These are phyloP conservation scores for Triticum dicoccoides DNA, from an alignment of 176 grass and related monocot species.

Conservation along the genomic window DNA sequence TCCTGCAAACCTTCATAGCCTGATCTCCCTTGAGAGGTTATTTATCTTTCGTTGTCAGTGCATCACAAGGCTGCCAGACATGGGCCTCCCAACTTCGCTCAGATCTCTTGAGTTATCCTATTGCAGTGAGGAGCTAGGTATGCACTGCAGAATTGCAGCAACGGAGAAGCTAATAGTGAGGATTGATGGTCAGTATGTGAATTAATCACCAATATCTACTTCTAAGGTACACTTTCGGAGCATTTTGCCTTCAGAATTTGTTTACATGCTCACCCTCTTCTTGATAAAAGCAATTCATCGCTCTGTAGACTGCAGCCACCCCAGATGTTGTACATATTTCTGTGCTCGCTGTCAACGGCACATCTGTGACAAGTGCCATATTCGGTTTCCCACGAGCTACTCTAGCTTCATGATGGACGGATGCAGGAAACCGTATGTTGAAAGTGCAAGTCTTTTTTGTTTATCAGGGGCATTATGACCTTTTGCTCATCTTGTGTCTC, in stretches of 20 bases:
- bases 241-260: neutral
- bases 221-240: neutral
- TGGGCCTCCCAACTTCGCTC: slow-evolving; percentile 11
- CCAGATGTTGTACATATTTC: neutral
- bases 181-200: neutral
- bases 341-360: too few relatives aligned
- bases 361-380: neutral
- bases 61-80: neutral
- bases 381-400: neutral
- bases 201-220: neutral
- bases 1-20: neutral
- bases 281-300: neutral
- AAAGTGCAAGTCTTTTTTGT: neutral
- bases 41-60: rapidly evolving
- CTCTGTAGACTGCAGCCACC: neutral
- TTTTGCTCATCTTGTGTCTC: too few relatives aligned
- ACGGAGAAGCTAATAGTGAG: neutral
- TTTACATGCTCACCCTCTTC: neutral
- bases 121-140: neutral
- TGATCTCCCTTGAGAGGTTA: neutral
- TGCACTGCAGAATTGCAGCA: neutral
- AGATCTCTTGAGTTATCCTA: rapidly evolving
- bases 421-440: neutral
- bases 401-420: neutral
- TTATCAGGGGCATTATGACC: neutral